Base-by-base conservation (phyloP, 257 asterid species). In the Linderniella brevidens region DNA sequence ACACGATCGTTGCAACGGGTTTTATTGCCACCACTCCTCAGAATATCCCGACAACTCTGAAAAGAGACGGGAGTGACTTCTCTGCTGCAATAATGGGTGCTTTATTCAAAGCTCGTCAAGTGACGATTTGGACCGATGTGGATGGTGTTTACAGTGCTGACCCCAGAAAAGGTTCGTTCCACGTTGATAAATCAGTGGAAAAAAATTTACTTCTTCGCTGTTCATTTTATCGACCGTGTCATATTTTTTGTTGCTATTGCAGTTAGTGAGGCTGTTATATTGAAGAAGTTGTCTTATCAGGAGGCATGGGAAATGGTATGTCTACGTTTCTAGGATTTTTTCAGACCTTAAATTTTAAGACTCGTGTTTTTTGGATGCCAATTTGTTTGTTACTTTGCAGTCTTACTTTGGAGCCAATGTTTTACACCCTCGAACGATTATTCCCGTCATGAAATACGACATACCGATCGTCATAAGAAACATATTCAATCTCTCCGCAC, bases 251-350 rank as follows among this genome's bases (percentile, higher is more conserved):
- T 43, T 41, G 40, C 38, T 45, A 46, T 68, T 55, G 52, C 82
- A 90, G 99, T 90, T 56, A 85, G 93, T 37, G 99, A 90, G 73
- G 99, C 99, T 52, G 99, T 90, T 62, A 80, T 90, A 64, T 67
- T 90, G 80, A 70, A 77, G 76, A 73, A 64, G 25, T 67, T 85
- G 56, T 81, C 99, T 12, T 90, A 90, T 67, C 99, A 90, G 78
- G 96, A 90, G 73, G 99, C 99, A 16, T 90, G 99, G 99, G 99
- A 90, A 77, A 90, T 90, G 99, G 96, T 90, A 44, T 52, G 50
- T 48, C 56, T 64, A 18, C 29, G 48, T 49, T 63, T 37, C 48
- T 50, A 58, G 58, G 5, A 16, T 55, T 44, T 52, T n/a, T 58
- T 37, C 38, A 25, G 48, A 48, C 48, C 48, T 47, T 42, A 58